Percentiles rank a stretch among this genome's conserved stretches.
phyloP scores from a whole-genome alignment of 2,329 filamentous ascomycete genomes.

The Stagonosporopsis rhizophila region DNA sequence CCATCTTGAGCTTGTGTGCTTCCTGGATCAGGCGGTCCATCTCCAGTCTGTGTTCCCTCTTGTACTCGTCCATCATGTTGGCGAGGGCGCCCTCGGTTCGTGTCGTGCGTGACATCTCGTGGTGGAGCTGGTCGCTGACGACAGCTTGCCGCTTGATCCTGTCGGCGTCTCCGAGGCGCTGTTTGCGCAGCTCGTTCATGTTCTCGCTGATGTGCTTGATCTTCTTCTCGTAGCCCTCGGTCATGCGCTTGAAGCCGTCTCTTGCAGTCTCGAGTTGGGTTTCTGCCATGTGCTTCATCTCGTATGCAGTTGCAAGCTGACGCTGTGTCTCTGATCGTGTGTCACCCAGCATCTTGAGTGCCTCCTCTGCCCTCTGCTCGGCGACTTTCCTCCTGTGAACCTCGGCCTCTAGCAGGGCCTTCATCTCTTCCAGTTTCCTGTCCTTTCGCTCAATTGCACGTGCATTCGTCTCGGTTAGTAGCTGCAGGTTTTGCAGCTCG shows the following conservation, averaged over 20 bases:
- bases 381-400: constrained; percentile 67
- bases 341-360: constrained; percentile 71
- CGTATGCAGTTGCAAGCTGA: constrained; percentile 66
- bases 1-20: constrained; percentile 63
- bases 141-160: constrained; percentile 64
- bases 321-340: constrained; percentile 64
- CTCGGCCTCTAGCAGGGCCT: constrained; percentile 69
- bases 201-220: constrained; percentile 62
- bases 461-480: constrained; percentile 75
- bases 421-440: constrained; percentile 74
- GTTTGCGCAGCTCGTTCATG: constrained; percentile 41
- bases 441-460: constrained; percentile 75
- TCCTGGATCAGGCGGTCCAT: constrained; percentile 66
- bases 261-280: constrained; percentile 71
- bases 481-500: constrained; percentile 73
- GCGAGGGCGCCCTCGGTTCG: constrained; percentile 69
- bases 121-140: constrained; percentile 75
- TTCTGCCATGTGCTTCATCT: constrained; percentile 60
- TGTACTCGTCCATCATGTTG: constrained; percentile 69
- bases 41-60: constrained; percentile 67
- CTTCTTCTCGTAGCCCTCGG: constrained; percentile 54
- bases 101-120: constrained; percentile 67
- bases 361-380: constrained; percentile 63
- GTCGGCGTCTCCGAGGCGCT: constrained; percentile 41
- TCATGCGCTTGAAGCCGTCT: constrained; percentile 73